Conservation (phyloP, 2,329 filamentous ascomycete species). For the Trichoderma polysporum region DNA sequence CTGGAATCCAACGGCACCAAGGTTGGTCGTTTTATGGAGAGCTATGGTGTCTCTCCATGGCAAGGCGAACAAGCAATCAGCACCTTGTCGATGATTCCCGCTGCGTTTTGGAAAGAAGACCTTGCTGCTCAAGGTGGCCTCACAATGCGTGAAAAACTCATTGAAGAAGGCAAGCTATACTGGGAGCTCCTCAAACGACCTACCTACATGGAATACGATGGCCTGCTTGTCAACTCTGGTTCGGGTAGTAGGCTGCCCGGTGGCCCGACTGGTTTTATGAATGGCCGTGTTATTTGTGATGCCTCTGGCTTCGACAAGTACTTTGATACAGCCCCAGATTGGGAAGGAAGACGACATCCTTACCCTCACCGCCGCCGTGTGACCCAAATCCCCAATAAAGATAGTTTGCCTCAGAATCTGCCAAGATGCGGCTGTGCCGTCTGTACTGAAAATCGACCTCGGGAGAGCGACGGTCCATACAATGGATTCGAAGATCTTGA, state of each 20-base stretch:
- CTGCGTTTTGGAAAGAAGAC: conserved; percentile 42
- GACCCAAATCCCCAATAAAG: conserved; percentile 26
- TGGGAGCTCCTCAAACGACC: conserved; percentile 49
- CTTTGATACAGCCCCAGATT: conserved; percentile 31
- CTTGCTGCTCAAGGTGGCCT: conserved; percentile 33
- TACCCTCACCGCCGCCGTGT: conserved; percentile 4
- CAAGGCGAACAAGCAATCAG: conserved; percentile 45
- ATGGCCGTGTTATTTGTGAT: conserved; percentile 45
- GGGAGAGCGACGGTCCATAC: conserved; percentile 34
- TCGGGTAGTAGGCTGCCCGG: conserved; percentile 28
- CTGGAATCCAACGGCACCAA: conserved; percentile 37
- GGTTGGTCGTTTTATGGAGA: conserved; percentile 40
- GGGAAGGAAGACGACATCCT: conserved; percentile 19
- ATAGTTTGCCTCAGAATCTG: conserved; percentile 42
- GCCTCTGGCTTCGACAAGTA: conserved; percentile 43
- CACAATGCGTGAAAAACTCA: conserved; percentile 39
- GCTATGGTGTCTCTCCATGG: conserved; percentile 40
- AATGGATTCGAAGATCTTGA: conserved; percentile 43
- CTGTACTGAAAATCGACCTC: conserved; percentile 32
- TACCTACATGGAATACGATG: conserved; percentile 48
- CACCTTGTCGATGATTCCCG: conserved; percentile 44
- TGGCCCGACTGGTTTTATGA: conserved; percentile 39
- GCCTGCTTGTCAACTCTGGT: conserved; percentile 37
- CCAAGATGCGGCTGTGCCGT: conserved; percentile 44
- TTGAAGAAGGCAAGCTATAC: conserved; percentile 44